These are phyloP conservation scores for Hemisphaericaspora xylanilytica DNA, from an alignment of 1,139 yeast species.

Conservation along the genomic window DNA sequence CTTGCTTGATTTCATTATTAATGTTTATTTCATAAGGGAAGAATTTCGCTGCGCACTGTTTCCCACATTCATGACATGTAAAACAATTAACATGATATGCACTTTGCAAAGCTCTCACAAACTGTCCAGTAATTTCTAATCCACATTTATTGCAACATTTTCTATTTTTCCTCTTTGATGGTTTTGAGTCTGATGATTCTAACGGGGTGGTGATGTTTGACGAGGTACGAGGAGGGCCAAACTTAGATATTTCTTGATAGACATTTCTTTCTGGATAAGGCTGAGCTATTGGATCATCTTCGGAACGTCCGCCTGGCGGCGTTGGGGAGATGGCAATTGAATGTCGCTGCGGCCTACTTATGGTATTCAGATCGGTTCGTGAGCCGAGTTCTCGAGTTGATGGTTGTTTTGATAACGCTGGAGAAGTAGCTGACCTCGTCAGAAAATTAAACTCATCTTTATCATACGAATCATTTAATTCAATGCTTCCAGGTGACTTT, in stretches of 20 bases:
- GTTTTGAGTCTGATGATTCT: conserved; percentile 2
- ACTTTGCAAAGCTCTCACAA: conserved; percentile 77
- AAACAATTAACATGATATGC: conserved; percentile 88
- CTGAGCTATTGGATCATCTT: conserved; percentile 11
- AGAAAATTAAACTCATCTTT: conserved; percentile 12
- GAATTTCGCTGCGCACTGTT: conserved; percentile 69
- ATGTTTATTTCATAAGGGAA: conserved; percentile 54
- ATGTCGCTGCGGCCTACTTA: conserved; percentile 15
- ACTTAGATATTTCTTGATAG: conserved; percentile 2
- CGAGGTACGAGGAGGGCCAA: conserved; percentile 1
- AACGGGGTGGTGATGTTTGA: conserved; percentile 33
- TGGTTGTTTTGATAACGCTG: background rate
- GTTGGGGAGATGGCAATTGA: conserved; percentile 19
- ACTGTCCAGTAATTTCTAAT: conserved; percentile 69
- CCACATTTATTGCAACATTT: conserved; percentile 63
- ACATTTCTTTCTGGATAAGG: conserved; percentile 8
- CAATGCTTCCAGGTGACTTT: background rate
- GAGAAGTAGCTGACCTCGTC: conserved; percentile 10
- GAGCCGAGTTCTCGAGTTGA: background rate
- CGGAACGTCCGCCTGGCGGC: conserved; percentile 5
- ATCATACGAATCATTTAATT: conserved; percentile 1
- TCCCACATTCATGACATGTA: conserved; percentile 77
- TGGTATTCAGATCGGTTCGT: conserved; percentile 5
- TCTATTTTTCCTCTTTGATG: conserved; percentile 23
- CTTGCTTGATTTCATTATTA: conserved; percentile 37